Evolutionary conservation across 331 rosid genomes (phyloP), one percentile per base, ranked within the genome.

Genomic region (Rosa hybrid): DNA sequence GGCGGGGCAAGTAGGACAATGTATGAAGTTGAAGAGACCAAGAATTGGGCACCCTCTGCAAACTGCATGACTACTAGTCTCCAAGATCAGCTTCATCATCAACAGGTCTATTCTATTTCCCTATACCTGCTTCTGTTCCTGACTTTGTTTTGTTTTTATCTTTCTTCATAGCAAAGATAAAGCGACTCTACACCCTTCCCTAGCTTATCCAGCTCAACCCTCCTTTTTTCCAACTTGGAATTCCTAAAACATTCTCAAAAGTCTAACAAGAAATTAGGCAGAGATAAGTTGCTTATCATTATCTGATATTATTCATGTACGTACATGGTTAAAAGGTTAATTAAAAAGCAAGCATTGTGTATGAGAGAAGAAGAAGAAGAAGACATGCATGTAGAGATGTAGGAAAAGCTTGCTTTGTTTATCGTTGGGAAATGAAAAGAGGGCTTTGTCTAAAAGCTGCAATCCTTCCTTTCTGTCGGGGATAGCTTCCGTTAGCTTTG

Each of bases 381-480:
- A 64, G 70, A 64, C 45, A 64, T 30, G 70, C 45, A 64, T 30
- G 70, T 30, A 30, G 45, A 16, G 11, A 68, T 41, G 50, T 68
- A 68, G 21, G 72, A 89, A 92, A 89, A 91, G 97, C 23, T 70
- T n/a, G 94, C 86, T 87, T 83, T 46, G 84, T 84, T 90, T 91
- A 39, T 68, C 27, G 90, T 93, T 95, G 97, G 98, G 97, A 95
- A 95, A 95, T 86, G 94, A 88, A 88, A 90, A 92, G 91, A 84
- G 49, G 72, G 50, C 39, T 68, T 68, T 68, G 79, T 83, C 85
- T 74, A 95, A 95, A 95, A 89, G 99, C 98, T 93, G 96, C 88
- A 83, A 72, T 91, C 85, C 91, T 87, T 93, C 99, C 99, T 91
- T 91, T 91, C 97, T 95, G 98, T 95, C 99, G 98, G 98, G 87